Evolutionary conservation across 805 yeast genomes (phyloP), one percentile per base, ranked within the genome.

Genomic region (Lipomyces yamanashiensis): DNA sequence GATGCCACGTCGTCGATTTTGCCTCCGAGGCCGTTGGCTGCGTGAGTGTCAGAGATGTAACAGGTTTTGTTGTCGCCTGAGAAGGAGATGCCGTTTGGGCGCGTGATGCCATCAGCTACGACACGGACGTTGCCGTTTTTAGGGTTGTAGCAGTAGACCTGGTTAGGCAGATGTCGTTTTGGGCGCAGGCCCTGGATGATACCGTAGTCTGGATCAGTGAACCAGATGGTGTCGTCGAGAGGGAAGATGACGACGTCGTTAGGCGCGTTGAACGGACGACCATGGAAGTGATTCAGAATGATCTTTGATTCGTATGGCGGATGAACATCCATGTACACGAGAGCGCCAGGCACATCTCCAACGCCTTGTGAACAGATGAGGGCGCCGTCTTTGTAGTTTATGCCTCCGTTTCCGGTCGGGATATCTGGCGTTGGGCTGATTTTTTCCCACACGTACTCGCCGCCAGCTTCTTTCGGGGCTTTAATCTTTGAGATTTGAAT

Each of bases 41-140:
- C 67, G 15, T 59, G 45, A 17, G 74, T 71, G 60, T 85, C 85
- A 0, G 88, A 84, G 76, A 85, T 81, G 66, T 80, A 85, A 71
- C 84, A 71, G 28, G 74, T 69, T 34, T 78, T 79, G 1, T 75
- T 75, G 53, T 75, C 78, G 5, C 73, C 73, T 7, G 74, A 69
- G 84, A 87, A 87, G 48, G 83, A 85, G 61, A 87, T 76, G 10
- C 96, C 96, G 73, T 91, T 91, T 12, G 96, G 85, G 53, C 87
- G 86, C 10, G 74, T 74, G 52, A 84, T 74, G 28, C 77, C 74
- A 36, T 80, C 80, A 58, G 80, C 74, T 0, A 81, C 73, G 13
- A 74, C 74, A 9, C 70, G 65, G 10, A 62, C 44, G 21, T 51
- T 52, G 2, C 67, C 67, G 3, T 51, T 61, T 13, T 37, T 69